Base-by-base conservation (phyloP, 257 asterid species). In the Anisodus tanguticus region DNA sequence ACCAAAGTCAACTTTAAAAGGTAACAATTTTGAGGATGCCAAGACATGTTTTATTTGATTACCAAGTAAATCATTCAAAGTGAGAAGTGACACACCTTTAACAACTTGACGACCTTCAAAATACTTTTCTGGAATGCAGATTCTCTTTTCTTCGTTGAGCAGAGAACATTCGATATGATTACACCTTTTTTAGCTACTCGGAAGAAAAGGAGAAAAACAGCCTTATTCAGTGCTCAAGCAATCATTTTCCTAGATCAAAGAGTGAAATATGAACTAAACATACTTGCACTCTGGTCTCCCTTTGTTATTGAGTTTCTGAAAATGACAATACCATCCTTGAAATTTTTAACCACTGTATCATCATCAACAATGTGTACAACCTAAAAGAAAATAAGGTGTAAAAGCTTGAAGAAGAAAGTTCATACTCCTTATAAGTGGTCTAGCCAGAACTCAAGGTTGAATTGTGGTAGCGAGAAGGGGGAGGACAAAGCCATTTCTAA, bases 111-210 rank as follows among this genome's bases (percentile, higher is more conserved):
- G 68, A 93, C 89, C 87, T 84, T 85, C 78, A 87, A 85, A 84
- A 95, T 91, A 85, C 86, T 53, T 72, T 87, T 87, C 87, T 72
- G 86, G 86, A 94, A 90, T 84, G 92, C 86, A 84, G 83, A 86
- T 85, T 91, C 94, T 87, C 97, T 90, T 88, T 88, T 93, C 91
- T 88, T 92, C 91, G 90, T 90, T 54, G 92, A 89, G 83, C 67
- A 89, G 81, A 88, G 66, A 85, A 90, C 82, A 90, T 89, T 90
- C 51, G 89, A 84, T 83, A 88, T 80, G 53, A 91, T 86, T 81
- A 89, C 78, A 69, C 85, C 77, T 82, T 90, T 90, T 86, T 76
- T 88, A 85, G 89, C 98, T 91, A 88, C 84, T 69, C 41, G 82
- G 22, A 80, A 49, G 79, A 86, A 66, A 84, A 57, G 43, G 83